These are phyloP conservation scores for Toxicodendron radicans DNA, from an alignment of 345 rosid species.

Conservation along the genomic window DNA sequence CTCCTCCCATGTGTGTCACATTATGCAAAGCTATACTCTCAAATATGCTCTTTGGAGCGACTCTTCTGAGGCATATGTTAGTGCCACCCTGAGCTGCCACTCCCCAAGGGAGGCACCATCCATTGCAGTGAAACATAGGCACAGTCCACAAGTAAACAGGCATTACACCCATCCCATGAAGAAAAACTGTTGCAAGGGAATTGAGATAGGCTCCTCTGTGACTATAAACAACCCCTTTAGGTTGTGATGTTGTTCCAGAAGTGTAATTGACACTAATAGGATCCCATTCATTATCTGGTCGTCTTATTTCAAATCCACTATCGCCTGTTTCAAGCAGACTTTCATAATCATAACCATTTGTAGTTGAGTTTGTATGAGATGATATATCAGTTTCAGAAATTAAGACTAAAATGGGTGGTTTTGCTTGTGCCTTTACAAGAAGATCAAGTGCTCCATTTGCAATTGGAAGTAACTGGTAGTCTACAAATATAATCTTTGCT, in stretches of 20 bases:
- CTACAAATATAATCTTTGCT: conserved; percentile 61
- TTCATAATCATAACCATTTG: conserved; percentile 47
- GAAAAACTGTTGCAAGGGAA: conserved; percentile 55
- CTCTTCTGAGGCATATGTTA: conserved; percentile 65
- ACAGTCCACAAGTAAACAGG: conserved; percentile 84
- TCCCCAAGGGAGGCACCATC: conserved; percentile 91
- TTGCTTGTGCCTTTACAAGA: conserved; percentile 31
- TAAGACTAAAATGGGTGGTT: conserved; percentile 41
- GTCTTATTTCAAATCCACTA: conserved; percentile 36
- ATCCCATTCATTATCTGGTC: conserved; percentile 70
- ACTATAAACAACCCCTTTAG: conserved; percentile 82
- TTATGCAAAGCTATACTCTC: conserved; percentile 48
- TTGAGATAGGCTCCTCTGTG: conserved; percentile 90
- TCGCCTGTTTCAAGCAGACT: conserved; percentile 45
- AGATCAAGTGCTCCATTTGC: conserved; percentile 59
- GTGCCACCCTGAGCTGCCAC: conserved; percentile 87
- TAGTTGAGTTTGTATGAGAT: not conserved
- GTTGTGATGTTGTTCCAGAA: conserved; percentile 83
- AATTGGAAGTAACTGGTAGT: conserved; percentile 48
- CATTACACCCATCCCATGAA: conserved; percentile 48
- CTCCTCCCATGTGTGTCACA: conserved; percentile 86
- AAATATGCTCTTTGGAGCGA: conserved; percentile 54
- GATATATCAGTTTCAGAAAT: conserved; percentile 40
- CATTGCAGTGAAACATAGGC: conserved; percentile 95
- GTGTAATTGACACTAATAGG: conserved; percentile 80